Evolutionary conservation across 306 rosid genomes (phyloP), one percentile per base, ranked within the genome.

Genomic region (Cicer yamashitae): DNA sequence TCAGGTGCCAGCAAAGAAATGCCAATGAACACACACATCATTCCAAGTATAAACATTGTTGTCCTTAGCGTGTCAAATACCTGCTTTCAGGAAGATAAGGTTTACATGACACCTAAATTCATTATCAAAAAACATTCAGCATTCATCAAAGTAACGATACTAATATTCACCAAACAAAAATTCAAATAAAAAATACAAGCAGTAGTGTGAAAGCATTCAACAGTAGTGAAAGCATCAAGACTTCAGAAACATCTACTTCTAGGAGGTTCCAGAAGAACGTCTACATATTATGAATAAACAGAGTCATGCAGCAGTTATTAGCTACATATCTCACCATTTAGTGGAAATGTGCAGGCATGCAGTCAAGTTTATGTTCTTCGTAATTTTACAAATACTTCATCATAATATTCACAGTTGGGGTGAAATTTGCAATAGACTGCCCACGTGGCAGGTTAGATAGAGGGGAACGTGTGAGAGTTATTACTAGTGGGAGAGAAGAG

Each of bases 1-100:
- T 94, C 99, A 38, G 99, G 99, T 57, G 99, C 99, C 81, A 94
- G 86, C 82, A 94, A 86, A 74, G 96, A 89, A 86, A 94, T 94
- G 83, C 99, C 99, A 76, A 89, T 57, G 39, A 94, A 94, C 79
- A 94, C 99, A 41, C 89, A 94, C 85, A 84, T 70, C 96, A 92
- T 85, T 67, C 99, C 99, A 34, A 92, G 84, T 80, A 92, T 64
- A 82, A 94, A 94, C 99, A 94, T 94, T 34, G 99, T 90, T 8
- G 97, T 94, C 89, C 99, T 84, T 73, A 89, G 86, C 6, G 92
- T 79, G 79, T 94, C 93, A 78, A 94, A 88, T 80, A 90, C 99
- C 99, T 94, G 96, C 46, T 75, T 81, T 72, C 79, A 82, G 64
- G 75, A 84, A 58, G 70, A 56, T 37, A 48, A 56, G 73, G 13